phyloP scores from a whole-genome alignment of 305 asterid species.

The Coffea humblotiana region DNA sequence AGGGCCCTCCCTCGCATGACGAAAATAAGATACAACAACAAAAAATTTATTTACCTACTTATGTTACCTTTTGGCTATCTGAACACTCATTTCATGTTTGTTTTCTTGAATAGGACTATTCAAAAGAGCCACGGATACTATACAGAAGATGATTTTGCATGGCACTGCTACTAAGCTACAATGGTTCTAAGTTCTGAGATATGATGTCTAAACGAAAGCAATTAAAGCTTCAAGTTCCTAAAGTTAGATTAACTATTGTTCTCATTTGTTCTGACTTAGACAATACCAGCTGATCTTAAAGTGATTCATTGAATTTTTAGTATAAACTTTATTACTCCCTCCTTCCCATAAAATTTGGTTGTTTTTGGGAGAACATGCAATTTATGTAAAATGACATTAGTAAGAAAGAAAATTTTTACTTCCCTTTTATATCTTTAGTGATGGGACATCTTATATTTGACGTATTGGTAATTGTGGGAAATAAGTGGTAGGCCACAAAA shows the following conservation, averaged over 20 bases:
- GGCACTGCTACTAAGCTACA: not conserved
- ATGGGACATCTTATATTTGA: too few relatives aligned
- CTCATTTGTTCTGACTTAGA: not conserved
- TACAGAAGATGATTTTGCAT: constrained; percentile 6
- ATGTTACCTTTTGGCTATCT: not conserved
- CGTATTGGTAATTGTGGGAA: too few relatives aligned
- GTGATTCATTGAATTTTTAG: not conserved
- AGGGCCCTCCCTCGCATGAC: not conserved
- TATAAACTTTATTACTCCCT: too few relatives aligned
- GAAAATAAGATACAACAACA: not conserved
- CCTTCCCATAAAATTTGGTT: too few relatives aligned
- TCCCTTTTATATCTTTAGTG: too few relatives aligned
- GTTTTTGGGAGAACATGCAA: too few relatives aligned
- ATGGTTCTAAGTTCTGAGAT: not conserved
- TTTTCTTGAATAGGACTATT: not conserved
- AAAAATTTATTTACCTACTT: too few relatives aligned
- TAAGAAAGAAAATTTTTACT: too few relatives aligned
- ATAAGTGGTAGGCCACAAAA: too few relatives aligned
- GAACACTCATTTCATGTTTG: not conserved
- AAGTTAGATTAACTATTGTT: not conserved
- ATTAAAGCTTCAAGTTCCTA: not conserved
- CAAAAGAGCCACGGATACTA: not conserved
- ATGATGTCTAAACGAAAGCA: not conserved
- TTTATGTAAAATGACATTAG: too few relatives aligned
- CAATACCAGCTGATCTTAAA: not conserved